Conservation (phyloP, 192 early-diverging fungal genomes). For the Geosiphon pyriformis region DNA sequence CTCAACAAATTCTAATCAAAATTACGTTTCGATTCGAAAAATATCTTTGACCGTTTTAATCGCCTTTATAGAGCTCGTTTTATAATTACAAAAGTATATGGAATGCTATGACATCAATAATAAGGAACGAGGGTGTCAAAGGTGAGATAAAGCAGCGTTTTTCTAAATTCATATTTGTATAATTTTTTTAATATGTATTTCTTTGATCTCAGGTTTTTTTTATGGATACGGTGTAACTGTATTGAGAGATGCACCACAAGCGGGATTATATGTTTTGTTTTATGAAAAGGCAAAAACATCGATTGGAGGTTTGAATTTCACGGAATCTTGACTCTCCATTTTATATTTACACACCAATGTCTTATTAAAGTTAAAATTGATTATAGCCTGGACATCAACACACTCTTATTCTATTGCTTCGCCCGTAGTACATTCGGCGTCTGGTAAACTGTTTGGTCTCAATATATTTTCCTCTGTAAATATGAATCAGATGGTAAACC, state of each 20-base stretch:
- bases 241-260: slow-evolving; percentile 84
- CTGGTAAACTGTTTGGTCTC: slow-evolving; percentile 30
- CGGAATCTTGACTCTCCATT: too few relatives aligned
- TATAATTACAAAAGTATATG: slow-evolving; percentile 74
- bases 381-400: neutral
- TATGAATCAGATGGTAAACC: neutral
- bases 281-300: slow-evolving; percentile 73
- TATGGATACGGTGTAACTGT: slow-evolving; percentile 82
- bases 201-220: slow-evolving; percentile 60
- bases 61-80: slow-evolving; percentile 60
- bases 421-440: slow-evolving; percentile 54
- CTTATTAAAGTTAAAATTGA: neutral
- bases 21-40: neutral
- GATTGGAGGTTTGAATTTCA: slow-evolving; percentile 33
- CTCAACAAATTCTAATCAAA: too few relatives aligned
- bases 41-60: neutral
- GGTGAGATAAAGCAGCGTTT: slow-evolving; percentile 28
- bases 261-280: slow-evolving; percentile 84
- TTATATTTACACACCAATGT: neutral
- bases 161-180: too few relatives aligned
- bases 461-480: neutral
- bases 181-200: too few relatives aligned
- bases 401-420: slow-evolving; percentile 34
- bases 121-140: slow-evolving; percentile 59
- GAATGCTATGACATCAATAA: slow-evolving; percentile 62